phyloP scores from a whole-genome alignment of 768 basidiomycete genomes.

The Mycena vulgaris region DNA sequence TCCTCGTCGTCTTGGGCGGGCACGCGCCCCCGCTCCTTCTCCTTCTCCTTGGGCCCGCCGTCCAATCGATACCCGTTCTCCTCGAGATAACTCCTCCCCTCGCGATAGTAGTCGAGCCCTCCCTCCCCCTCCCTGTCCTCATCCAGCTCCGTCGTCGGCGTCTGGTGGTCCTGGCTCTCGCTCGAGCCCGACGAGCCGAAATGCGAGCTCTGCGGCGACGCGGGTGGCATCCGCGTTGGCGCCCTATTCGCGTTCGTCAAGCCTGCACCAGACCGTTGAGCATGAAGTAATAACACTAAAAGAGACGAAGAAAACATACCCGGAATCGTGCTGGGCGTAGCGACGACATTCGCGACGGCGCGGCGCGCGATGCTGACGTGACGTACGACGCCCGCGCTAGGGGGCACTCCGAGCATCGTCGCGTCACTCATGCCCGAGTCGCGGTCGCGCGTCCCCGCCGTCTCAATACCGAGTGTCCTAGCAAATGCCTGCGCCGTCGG shows the following conservation, averaged over 20 bases:
- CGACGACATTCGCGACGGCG: slow-evolving; percentile 68
- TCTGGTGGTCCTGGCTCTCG: slow-evolving; percentile 54
- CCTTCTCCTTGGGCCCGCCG: slow-evolving; percentile 6
- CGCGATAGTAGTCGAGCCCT: slow-evolving; percentile 33
- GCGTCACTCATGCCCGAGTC: slow-evolving; percentile 39
- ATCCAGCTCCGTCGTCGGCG: slow-evolving; percentile 53
- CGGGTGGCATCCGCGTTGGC: slow-evolving; percentile 40
- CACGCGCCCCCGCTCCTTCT: slow-evolving; percentile 31
- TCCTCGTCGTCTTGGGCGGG: slow-evolving; percentile 24
- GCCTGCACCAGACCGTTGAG: too few species aligned
- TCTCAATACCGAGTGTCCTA: neutral
- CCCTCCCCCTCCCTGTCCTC: slow-evolving; percentile 5
- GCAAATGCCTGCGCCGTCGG: slow-evolving; percentile 13
- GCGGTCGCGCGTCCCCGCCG: slow-evolving; percentile 13
- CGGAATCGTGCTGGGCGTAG: slow-evolving; percentile 23
- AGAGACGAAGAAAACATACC: neutral
- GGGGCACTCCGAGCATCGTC: slow-evolving; percentile 37
- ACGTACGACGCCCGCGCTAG: slow-evolving; percentile 29
- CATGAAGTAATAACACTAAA: too few species aligned
- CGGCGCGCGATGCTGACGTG: slow-evolving; percentile 56
- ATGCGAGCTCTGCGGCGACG: slow-evolving; percentile 66
- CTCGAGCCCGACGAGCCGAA: slow-evolving; percentile 62
- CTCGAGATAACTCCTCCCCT: slow-evolving; percentile 35
- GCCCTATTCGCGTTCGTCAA: neutral
- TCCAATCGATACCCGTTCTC: slow-evolving; percentile 26